Evolutionary conservation across 768 basidiomycete species (phyloP), one percentile per base, ranked within the genome.

Genomic region (Podaxis rugospora): DNA sequence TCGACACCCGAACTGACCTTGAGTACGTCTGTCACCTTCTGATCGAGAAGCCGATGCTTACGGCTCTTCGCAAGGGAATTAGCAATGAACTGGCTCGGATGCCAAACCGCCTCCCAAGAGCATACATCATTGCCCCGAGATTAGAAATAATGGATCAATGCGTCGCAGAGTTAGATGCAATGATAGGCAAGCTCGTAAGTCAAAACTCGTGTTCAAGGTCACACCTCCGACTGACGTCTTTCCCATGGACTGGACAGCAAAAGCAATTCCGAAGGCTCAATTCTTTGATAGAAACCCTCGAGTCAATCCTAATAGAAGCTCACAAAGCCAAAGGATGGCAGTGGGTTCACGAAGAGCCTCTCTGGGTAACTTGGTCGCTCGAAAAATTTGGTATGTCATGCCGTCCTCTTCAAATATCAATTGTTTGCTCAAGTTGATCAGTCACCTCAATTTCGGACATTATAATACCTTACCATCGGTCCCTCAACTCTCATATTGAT

Each of bases 331-430:
- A 89, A 70, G 90, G 92, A 0, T 86, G 83, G 75, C 74, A 78
- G 62, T 92, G 89, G 87, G 86, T 83, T 1, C 78, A 80, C 11
- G 76, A 83, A 64, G 89, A 92, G 62, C 86, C 89, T 0, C 75
- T 93, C 47, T 93, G 92, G 92, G 74, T 83, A 25, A 92, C 91
- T 10, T 93, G 92, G 92, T 77, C 92, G 0, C 73, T 93, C 27
- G 87, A 89, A 65, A 88, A 83, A 71, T 92, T 93, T 59, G 89
- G 92, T 89, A 62, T 77, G 68, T 55, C 47, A 27, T 57, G 35
- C 36, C 14, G 14, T 11, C 35, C 23, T 16, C 56, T 44, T 56
- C 16, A 49, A 47, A 2, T 42, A 44, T 23, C 35, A 23, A 57
- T 14, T 3, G 11, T 10, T 9, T n/a, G 25, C 50, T 47, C 44